Percentiles rank a stretch among this genome's conserved stretches.
phyloP scores from a whole-genome alignment of 1,139 yeast genomes.

The Arxiozyma heterogenica region DNA sequence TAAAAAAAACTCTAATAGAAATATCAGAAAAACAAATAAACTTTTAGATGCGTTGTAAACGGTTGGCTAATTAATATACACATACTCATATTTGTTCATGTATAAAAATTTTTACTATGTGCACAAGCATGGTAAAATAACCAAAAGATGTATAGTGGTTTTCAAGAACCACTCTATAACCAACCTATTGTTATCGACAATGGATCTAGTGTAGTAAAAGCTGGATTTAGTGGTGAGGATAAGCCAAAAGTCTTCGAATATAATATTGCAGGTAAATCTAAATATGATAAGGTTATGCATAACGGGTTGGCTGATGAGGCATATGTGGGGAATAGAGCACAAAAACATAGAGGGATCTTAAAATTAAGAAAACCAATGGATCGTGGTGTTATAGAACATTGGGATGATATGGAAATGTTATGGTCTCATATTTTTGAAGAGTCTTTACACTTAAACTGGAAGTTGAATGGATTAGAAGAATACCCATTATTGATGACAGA shows the following conservation, averaged over 20 bases:
- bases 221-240: conserved; percentile 92
- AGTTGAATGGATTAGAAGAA: conserved; percentile 40
- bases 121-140: not conserved
- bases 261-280: conserved; percentile 67
- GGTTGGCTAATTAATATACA: too few species aligned
- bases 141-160: not conserved
- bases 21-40: too few species aligned
- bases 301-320: conserved; percentile 57
- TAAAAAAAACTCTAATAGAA: too few species aligned
- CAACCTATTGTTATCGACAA: conserved; percentile 90
- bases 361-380: conserved; percentile 62
- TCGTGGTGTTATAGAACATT: conserved; percentile 74
- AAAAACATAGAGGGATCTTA: conserved; percentile 64
- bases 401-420: conserved; percentile 77
- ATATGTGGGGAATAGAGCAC: conserved; percentile 70
- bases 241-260: conserved; percentile 49
- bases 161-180: conserved; percentile 35
- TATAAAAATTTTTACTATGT: too few species aligned
- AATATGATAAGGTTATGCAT: conserved; percentile 69
- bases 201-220: conserved; percentile 83
- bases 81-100: too few species aligned
- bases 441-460: conserved; percentile 54
- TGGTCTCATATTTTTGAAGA: conserved; percentile 60
- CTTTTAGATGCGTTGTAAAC: too few species aligned
- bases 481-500: conserved; percentile 86